phyloP scores from a whole-genome alignment of 306 rosid species.

The Astragalus glycyphyllos region DNA sequence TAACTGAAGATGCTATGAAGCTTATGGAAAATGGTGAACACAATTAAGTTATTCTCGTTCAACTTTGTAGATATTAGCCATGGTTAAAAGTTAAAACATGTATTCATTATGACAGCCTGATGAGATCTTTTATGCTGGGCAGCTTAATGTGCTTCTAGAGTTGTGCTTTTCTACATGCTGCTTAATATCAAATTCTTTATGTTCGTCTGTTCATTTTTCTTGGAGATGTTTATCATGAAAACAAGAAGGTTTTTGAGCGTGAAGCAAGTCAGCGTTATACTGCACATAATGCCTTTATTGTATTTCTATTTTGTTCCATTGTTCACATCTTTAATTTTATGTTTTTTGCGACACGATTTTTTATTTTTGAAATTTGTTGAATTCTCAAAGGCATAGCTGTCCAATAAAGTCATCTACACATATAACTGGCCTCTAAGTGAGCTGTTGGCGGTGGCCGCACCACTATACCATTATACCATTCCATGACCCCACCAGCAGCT shows the following conservation, averaged over 20 bases:
- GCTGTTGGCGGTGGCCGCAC: too few species aligned
- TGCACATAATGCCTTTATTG: background rate
- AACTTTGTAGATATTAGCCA: constrained; percentile 32
- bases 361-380: too few species aligned
- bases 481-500: constrained; percentile 72
- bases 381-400: too few species aligned
- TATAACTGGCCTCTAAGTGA: too few species aligned
- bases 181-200: constrained; percentile 35
- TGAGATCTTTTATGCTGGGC: constrained; percentile 22
- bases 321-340: constrained; percentile 6
- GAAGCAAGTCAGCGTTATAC: constrained; percentile 76
- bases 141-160: constrained; percentile 20
- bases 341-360: constrained; percentile 13
- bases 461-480: constrained; percentile 52
- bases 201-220: background rate
- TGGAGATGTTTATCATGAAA: constrained; percentile 92
- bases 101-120: constrained; percentile 27
- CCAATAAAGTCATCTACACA: too few species aligned
- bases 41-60: constrained; percentile 57
- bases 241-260: constrained; percentile 81
- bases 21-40: constrained; percentile 96
- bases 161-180: background rate
- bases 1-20: constrained; percentile 93
- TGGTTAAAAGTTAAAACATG: constrained; percentile 6
- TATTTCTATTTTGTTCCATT: constrained; percentile 13